Percentiles rank a stretch among this genome's conserved stretches.
phyloP scores from a whole-genome alignment of 805 yeast genomes.

The Candida ulmi region DNA sequence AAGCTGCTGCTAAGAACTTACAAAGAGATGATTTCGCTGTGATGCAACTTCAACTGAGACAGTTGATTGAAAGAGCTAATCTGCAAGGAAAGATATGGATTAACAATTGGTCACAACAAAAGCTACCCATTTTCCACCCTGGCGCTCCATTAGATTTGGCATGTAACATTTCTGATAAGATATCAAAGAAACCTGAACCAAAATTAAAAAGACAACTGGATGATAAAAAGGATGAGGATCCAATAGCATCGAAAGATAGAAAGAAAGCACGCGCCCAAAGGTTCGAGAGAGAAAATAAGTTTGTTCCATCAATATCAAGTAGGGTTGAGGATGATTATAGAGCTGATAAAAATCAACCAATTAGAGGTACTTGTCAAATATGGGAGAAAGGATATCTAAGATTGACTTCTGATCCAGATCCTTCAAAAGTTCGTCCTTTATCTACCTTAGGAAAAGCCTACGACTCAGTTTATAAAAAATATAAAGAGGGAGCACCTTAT shows the following conservation, averaged over 20 bases:
- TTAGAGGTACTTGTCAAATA: constrained; percentile 58
- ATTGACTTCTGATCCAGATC: constrained; percentile 88
- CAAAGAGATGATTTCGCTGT: constrained; percentile 7
- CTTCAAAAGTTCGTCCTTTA: constrained; percentile 74
- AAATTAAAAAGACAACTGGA: not conserved
- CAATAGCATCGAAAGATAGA: constrained; percentile 21
- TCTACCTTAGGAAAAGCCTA: constrained; percentile 54
- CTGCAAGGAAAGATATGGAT: constrained; percentile 17
- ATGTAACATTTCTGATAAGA: constrained; percentile 7
- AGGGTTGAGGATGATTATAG: constrained; percentile 24
- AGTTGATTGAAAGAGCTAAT: constrained; percentile 22
- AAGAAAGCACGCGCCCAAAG: constrained; percentile 30
- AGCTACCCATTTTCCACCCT: constrained; percentile 17
- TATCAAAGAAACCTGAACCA: not conserved
- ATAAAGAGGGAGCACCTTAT: constrained; percentile 47
- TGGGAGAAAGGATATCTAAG: constrained; percentile 79
- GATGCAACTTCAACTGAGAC: constrained; percentile 21
- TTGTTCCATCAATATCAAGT: constrained; percentile 8
- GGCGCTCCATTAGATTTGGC: constrained; percentile 10
- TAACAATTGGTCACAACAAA: constrained; percentile 24
- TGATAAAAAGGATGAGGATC: constrained; percentile 6
- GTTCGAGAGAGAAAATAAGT: constrained; percentile 24
- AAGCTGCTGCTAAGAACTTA: constrained; percentile 12
- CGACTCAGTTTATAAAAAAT: constrained; percentile 46
- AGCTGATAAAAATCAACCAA: constrained; percentile 28